A percentile compares a stretch with the other conserved stretches of the same genome.
These are phyloP conservation scores for Pyrrhoderma lamaoense DNA, from an alignment of 1,284 basidiomycete species.

Conservation along the genomic window DNA sequence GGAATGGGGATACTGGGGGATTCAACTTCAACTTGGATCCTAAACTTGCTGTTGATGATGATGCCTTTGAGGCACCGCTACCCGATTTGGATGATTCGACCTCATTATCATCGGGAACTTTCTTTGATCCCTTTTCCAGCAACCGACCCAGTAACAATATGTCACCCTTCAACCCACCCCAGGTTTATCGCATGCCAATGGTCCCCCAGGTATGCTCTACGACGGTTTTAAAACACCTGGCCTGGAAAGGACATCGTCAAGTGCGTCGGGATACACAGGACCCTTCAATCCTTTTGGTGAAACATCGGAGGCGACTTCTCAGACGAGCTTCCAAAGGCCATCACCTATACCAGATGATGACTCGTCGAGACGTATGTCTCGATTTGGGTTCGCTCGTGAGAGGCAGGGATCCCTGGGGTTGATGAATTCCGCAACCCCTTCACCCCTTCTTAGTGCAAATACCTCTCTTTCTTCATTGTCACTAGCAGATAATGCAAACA, in stretches of 20 bases:
- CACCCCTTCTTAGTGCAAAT: constrained; percentile 41
- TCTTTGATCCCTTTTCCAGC: constrained; percentile 15
- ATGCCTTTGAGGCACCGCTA: constrained; percentile 35
- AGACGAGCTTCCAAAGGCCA: constrained; percentile 21
- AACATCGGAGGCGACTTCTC: constrained; percentile 35
- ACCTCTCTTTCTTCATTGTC: constrained; percentile 37
- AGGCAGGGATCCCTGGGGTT: constrained; percentile 51
- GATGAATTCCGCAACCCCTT: constrained; percentile 49
- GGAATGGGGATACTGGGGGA: constrained; percentile 48
- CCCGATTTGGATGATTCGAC: constrained; percentile 46
- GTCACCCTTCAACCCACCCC: constrained; percentile 33
- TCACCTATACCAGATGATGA: constrained; percentile 54
- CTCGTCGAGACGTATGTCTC: constrained; percentile 56
- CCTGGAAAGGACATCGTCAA: constrained; percentile 40
- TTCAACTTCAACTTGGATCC: constrained; percentile 81
- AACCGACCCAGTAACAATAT: not conserved
- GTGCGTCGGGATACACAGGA: constrained; percentile 53
- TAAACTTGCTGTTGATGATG: constrained; percentile 51
- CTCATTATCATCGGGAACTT: constrained; percentile 16
- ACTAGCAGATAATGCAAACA: constrained; percentile 37
- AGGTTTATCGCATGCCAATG: constrained; percentile 42
- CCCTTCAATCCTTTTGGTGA: constrained; percentile 76
- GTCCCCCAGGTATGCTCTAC: constrained; percentile 42
- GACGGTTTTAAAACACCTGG: constrained; percentile 36
- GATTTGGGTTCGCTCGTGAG: constrained; percentile 79